Base-by-base conservation (phyloP, 2,329 filamentous ascomycete genomes). In the Curvularia eragrostidis region DNA sequence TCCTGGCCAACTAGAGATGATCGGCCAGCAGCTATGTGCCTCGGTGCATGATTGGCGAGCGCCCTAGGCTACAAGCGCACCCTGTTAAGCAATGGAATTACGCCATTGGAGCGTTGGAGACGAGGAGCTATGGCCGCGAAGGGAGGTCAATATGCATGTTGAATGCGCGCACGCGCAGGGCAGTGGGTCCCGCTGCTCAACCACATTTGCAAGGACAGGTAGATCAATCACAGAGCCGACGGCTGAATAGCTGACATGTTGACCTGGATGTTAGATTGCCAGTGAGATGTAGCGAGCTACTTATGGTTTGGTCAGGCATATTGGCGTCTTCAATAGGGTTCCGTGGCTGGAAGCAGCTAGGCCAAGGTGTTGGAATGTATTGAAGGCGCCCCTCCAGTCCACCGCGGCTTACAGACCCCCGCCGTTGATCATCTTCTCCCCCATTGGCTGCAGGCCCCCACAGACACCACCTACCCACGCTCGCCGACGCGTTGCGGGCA, bases 141-240 rank as follows among this genome's bases (percentile, higher is more conserved):
- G 63, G 55, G 64, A 66, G 34, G 67, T 76, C 6, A 65, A 47
- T 1, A 73, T 78, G 73, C 59, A 63, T 47, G 69, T 77, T 7
- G 50, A 48, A 9, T 61, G 65, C 18, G 65, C 42, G 21, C 39
- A 23, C 39, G 48, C 23, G 72, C 72, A 15, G 38, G 57, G 15
- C 10, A 24, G 19, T 79, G 71, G 75, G 63, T 68, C 43, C 63
- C 68, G 15, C 49, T 52, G 36, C 54, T 78, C 50, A 75, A 75
- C 26, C 77, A 78, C 47, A 41, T 34, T 34, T 15, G 12, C 32
- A 34, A 5, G 12, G 5, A 2, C 32, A 12, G 32, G 13, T 13
- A 34, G 32, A 4, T 34, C 32, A 34, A 34, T 34, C 32, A 34
- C 13, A 13, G 12, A 34, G 32, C 32, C 13, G 32, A 13, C 32